Base-by-base conservation (phyloP, 495 filamentous ascomycete genomes). In the Talaromyces ruber region DNA sequence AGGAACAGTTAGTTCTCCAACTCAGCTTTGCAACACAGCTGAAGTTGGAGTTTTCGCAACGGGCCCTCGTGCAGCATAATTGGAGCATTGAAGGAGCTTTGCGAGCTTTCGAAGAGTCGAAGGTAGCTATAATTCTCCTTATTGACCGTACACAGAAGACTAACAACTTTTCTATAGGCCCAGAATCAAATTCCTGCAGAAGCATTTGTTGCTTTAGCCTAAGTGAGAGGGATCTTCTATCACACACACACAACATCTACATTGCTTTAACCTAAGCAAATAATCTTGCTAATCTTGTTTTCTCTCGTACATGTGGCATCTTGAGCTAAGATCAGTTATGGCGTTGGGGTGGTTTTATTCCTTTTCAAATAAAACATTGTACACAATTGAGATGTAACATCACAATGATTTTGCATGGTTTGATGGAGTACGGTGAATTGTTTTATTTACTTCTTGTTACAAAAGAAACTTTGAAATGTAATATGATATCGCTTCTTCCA, bases 71-170 rank as follows among this genome's bases (percentile, higher is more conserved):
- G 0, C 82, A 88, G 62, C 86, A 84, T 63, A 82, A 81, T 52
- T 94, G 91, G 89, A 83, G 91, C 68, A 81, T 88, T 39, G 82
- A 87, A n/a, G 73, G 73, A 58, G 91, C 89, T 0, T 74, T 88
- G 64, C 76, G 77, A 60, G 82, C 84, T 39, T 93, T 92, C 68
- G 83, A 86, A 62, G 77, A 84, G 53, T 66, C 78, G 4, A 80
- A 79, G 71, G 77, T 78, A 71, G 66, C 1, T 18, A 18, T 34
- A 1, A 54, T 26, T 63, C 2, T 9, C 18, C 43, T 9, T 24
- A 32, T 53, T 6, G 9, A 2, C 29, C 63, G 78, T 71, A 64
- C 70, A 7, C 53, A 18, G 8, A 39, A 28, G 11, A 25, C 63
- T 64, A 32, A 64, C 26, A 57, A 18, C 1, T 45, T 9, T 30